These are phyloP conservation scores for Mentha longifolia DNA, from an alignment of 257 asterid genomes.

Conservation along the genomic window DNA sequence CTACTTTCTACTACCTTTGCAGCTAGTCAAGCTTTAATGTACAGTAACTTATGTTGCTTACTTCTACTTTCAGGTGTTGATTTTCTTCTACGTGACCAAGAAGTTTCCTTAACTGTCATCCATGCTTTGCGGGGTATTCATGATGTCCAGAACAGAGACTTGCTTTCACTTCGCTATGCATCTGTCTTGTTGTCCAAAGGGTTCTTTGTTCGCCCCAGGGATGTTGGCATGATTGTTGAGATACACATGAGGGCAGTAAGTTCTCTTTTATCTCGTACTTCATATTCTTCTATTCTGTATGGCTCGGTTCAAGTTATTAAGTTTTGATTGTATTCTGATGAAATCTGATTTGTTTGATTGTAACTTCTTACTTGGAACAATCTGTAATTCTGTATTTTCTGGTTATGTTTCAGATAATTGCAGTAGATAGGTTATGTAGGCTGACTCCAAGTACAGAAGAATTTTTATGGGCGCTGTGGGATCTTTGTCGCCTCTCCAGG, in stretches of 20 bases:
- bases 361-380: slow-evolving; percentile 18
- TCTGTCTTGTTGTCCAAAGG: slow-evolving; percentile 81
- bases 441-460: slow-evolving; percentile 83
- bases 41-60: slow-evolving; percentile 33
- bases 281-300: slow-evolving; percentile 15
- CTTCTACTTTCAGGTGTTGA: slow-evolving; percentile 67
- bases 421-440: slow-evolving; percentile 70
- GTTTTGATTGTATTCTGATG: neutral
- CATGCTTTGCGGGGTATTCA: slow-evolving; percentile 69
- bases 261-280: slow-evolving; percentile 27
- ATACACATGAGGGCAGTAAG: slow-evolving; percentile 86
- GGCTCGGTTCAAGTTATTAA: slow-evolving; percentile 4
- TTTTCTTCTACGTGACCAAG: slow-evolving; percentile 81
- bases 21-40: slow-evolving; percentile 23
- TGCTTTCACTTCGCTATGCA: slow-evolving; percentile 81
- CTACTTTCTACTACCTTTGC: slow-evolving; percentile 24
- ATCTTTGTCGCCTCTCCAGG: slow-evolving; percentile 93
- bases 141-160: slow-evolving; percentile 59
- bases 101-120: slow-evolving; percentile 66
- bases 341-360: slow-evolving; percentile 1
- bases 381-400: slow-evolving; percentile 25
- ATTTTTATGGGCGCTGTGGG: slow-evolving; percentile 93
- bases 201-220: slow-evolving; percentile 70
- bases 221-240: slow-evolving; percentile 76
- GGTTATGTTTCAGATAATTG: slow-evolving; percentile 56